phyloP scores from a whole-genome alignment of 208 protist genomes.

The Naegleria gruberi region DNA sequence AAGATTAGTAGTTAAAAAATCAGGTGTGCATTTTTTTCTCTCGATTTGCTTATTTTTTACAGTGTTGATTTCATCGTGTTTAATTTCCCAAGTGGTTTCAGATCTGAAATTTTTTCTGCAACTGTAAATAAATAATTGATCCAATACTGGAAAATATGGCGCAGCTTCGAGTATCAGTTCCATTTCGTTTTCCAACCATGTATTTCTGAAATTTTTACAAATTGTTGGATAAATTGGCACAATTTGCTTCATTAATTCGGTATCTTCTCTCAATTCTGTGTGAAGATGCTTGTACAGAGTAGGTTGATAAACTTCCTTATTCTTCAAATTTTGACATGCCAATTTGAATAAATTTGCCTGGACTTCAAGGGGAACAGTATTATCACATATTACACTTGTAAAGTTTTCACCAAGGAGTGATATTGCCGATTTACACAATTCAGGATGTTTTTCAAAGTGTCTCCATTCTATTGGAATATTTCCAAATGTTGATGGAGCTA shows the following conservation, averaged over 20 bases:
- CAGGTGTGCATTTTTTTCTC: background rate
- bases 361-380: background rate
- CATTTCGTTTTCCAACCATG: background rate
- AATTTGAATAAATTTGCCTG: background rate
- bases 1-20: background rate
- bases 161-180: background rate
- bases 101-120: no score
- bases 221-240: background rate
- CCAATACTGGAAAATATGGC: background rate
- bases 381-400: background rate
- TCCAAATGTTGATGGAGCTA: background rate
- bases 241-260: background rate
- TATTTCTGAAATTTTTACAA: background rate
- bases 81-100: background rate
- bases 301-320: no score
- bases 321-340: no score
- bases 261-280: background rate
- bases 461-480: background rate
- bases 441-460: background rate
- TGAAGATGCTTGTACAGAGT: background rate
- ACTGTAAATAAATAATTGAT: background rate
- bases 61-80: no score
- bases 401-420: background rate
- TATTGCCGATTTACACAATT: background rate
- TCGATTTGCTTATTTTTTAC: background rate